Conservation (phyloP, 2,329 filamentous ascomycete genomes). For the Fusarium fujikuroi region DNA sequence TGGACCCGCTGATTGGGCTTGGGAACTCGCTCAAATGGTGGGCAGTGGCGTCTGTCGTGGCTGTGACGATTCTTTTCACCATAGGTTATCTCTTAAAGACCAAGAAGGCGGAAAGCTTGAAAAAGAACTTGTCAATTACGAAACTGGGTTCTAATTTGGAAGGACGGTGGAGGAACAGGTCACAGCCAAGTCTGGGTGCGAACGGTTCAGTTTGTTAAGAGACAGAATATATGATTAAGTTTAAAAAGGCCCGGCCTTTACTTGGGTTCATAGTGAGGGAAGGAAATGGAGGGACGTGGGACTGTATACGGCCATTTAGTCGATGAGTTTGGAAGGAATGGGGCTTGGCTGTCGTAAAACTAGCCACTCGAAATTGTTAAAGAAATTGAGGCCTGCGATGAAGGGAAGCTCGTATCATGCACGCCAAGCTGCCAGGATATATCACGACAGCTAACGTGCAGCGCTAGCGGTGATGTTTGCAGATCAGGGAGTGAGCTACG, state of each 20-base stretch:
- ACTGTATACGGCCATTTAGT: not conserved
- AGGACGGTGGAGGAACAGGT: not conserved
- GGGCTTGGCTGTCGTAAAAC: accelerated
- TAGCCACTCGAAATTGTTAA: not conserved
- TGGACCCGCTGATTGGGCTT: not conserved
- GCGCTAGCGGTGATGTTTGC: not conserved
- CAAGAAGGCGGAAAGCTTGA: not conserved
- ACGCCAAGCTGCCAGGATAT: not conserved
- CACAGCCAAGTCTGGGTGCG: too few species aligned
- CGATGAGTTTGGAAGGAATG: too few species aligned
- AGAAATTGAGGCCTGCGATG: not conserved
- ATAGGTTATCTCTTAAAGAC: not conserved
- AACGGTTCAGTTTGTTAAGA: not conserved
- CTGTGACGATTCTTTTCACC: not conserved
- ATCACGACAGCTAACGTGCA: not conserved
- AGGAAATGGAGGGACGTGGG: accelerated
- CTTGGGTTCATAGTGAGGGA: not conserved
- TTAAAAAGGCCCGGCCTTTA: accelerated
- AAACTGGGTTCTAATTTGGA: not conserved
- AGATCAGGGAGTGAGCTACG: not conserved
- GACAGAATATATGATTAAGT: accelerated
- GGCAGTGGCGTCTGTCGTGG: not conserved
- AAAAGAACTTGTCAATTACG: not conserved
- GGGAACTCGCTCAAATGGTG: not conserved
- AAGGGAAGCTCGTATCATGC: not conserved